Evolutionary conservation across 1,139 yeast species (phyloP).

Genomic region (Candida neerlandica): DNA sequence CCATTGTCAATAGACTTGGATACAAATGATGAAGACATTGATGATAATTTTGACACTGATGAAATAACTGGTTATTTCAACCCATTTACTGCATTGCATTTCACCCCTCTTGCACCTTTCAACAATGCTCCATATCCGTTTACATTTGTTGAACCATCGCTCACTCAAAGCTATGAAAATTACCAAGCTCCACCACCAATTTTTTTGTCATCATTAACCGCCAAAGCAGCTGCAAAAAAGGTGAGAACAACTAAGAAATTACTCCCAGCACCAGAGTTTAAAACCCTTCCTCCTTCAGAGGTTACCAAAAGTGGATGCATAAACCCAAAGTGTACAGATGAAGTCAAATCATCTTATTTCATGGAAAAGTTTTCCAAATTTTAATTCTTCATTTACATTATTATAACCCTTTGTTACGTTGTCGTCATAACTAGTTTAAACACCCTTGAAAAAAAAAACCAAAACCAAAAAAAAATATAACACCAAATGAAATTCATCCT

Average conservation of each 20-base stretch:
- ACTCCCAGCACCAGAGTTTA: not conserved
- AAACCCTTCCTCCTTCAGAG: not conserved
- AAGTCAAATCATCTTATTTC: constrained; percentile 1
- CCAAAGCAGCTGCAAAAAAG: not conserved
- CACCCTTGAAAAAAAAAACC: not conserved
- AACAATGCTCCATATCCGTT: constrained; percentile 9
- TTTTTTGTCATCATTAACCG: constrained; percentile 2
- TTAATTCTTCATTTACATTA: not conserved
- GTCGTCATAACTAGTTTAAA: not conserved
- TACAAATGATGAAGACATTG: not conserved
- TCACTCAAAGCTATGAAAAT: not conserved
- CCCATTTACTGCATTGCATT: constrained; percentile 4
- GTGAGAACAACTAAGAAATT: not conserved
- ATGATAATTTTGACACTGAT: not conserved
- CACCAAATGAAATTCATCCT: not conserved
- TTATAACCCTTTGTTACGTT: not conserved
- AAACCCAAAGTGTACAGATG: not conserved
- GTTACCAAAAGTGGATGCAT: not conserved
- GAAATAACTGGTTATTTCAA: constrained; percentile 10
- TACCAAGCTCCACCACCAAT: constrained; percentile 5
- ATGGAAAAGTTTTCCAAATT: not conserved
- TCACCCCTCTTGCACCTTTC: constrained; percentile 9
- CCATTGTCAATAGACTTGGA: not conserved
- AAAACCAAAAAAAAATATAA: not conserved
- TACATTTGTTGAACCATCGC: constrained; percentile 2